These are phyloP conservation scores for Thielaviopsis punctulata DNA, from an alignment of 2,329 filamentous ascomycete genomes.

Conservation along the genomic window DNA sequence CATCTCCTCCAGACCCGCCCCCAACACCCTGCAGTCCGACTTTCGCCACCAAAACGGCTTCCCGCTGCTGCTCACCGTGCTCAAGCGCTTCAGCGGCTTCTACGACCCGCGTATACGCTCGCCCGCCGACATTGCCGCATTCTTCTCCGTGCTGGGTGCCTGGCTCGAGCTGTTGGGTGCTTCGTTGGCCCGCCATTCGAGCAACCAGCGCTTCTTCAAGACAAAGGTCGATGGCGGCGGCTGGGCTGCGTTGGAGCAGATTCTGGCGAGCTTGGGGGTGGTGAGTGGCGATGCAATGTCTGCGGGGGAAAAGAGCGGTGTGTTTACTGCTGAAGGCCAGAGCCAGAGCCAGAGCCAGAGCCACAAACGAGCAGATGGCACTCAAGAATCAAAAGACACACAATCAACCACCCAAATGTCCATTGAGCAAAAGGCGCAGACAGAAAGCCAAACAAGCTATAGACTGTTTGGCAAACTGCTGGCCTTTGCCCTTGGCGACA, in stretches of 20 bases:
- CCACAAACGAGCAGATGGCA: no score
- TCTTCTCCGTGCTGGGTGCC: conserved; percentile 53
- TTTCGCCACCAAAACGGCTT: conserved; percentile 73
- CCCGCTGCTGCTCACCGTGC: conserved; percentile 49
- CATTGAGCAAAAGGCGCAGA: neutral
- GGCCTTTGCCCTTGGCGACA: conserved; percentile 64
- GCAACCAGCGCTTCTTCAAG: conserved; percentile 77
- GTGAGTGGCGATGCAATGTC: conserved; percentile 36
- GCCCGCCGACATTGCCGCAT: conserved; percentile 42
- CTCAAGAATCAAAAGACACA: neutral
- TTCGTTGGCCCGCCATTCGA: conserved; percentile 59
- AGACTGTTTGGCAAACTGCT: conserved; percentile 72
- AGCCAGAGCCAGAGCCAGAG: no score
- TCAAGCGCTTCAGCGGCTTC: conserved; percentile 56
- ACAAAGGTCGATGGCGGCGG: conserved; percentile 59
- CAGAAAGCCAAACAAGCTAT: conserved; percentile 26
- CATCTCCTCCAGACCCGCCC: conserved; percentile 29
- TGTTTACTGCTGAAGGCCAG: no score
- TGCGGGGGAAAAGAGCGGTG: neutral
- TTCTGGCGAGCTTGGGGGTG: conserved; percentile 49
- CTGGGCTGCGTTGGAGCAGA: conserved; percentile 60
- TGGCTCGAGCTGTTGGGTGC: conserved; percentile 60
- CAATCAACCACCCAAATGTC: no score
- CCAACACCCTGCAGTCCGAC: conserved; percentile 49
- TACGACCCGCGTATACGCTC: conserved; percentile 51